Percentiles rank a stretch among this genome's conserved stretches.
phyloP scores from a whole-genome alignment of 2,329 filamentous ascomycete species.

The Aureobasidium zeae region DNA sequence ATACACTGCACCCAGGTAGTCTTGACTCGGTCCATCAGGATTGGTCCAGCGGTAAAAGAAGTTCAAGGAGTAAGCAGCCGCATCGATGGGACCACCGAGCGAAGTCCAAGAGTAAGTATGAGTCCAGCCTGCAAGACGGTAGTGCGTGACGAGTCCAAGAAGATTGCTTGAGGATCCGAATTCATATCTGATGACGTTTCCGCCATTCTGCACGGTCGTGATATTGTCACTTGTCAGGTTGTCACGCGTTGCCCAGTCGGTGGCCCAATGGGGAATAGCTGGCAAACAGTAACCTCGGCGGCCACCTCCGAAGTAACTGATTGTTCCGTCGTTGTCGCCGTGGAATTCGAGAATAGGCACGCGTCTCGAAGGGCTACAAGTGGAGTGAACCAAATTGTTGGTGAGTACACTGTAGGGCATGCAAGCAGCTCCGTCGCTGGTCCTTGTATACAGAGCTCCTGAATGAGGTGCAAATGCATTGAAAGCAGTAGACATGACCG shows the following conservation, averaged over 20 bases:
- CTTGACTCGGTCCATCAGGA: slow-evolving; percentile 6
- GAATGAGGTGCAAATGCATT: slow-evolving; percentile 42
- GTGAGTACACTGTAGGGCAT: slow-evolving; percentile 19
- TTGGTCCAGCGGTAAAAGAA: slow-evolving; percentile 24
- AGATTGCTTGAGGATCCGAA: slow-evolving; percentile 25
- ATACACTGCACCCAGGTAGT: slow-evolving; percentile 9
- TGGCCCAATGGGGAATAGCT: slow-evolving; percentile 26
- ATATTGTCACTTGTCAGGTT: slow-evolving; percentile 25
- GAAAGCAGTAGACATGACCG: slow-evolving; percentile 32
- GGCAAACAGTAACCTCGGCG: slow-evolving; percentile 24
- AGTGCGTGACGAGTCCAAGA: slow-evolving; percentile 31
- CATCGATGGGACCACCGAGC: slow-evolving; percentile 19
- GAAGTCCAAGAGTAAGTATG: slow-evolving; percentile 34
- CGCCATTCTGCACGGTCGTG: slow-evolving; percentile 21
- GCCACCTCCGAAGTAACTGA: slow-evolving; percentile 31
- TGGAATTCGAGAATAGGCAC: slow-evolving; percentile 38
- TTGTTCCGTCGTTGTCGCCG: slow-evolving; percentile 32
- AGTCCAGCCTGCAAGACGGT: slow-evolving; percentile 29
- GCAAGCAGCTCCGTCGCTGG: slow-evolving; percentile 20
- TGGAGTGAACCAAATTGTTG: slow-evolving; percentile 3
- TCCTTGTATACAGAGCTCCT: slow-evolving; percentile 36
- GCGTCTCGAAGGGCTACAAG: slow-evolving; percentile 23
- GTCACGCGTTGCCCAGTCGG: slow-evolving; percentile 32
- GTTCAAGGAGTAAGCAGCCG: slow-evolving; percentile 22
- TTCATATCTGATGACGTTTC: slow-evolving; percentile 26